Conservation (phyloP, 108 stramenopile genomes). For the Stephanodiscus triporus region DNA sequence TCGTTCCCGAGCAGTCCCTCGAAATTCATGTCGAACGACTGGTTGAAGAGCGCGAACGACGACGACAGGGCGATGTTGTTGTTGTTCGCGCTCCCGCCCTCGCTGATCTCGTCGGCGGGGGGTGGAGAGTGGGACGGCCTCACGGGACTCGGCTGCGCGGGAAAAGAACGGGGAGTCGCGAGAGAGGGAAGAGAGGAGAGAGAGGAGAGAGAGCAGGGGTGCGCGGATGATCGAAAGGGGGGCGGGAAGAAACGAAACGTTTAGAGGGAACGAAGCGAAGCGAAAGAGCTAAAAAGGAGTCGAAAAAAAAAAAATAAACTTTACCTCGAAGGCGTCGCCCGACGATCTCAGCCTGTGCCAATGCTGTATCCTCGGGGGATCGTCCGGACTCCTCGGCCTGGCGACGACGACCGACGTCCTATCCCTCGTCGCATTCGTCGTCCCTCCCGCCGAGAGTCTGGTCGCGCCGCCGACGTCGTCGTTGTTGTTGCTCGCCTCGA, state of each 20-base stretch:
- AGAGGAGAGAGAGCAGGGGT: no score
- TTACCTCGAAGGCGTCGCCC: constrained; percentile 39
- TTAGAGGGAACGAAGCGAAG: no score
- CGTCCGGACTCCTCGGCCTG: constrained; percentile 42
- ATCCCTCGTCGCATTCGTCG: no score
- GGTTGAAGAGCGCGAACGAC: constrained; percentile 80
- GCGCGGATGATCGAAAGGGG: constrained; percentile 9
- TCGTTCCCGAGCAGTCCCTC: constrained; percentile 60
- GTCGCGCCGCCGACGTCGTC: not conserved
- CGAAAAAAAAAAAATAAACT: no score
- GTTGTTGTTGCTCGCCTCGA: constrained; percentile 13
- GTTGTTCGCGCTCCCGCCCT: constrained; percentile 10
- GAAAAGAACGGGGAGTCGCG: no score
- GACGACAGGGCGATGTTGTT: constrained; percentile 70
- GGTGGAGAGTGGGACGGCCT: constrained; percentile 16
- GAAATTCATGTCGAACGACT: constrained; percentile 83
- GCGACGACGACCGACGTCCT: no score
- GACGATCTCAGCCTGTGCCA: constrained; percentile 36
- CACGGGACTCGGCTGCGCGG: constrained; percentile 62
- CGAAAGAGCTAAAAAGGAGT: no score
- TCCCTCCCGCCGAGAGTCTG: no score
- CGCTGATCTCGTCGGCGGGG: not conserved
- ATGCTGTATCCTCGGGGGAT: constrained; percentile 47
- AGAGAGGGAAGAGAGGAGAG: constrained; percentile 6
- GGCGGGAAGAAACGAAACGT: not conserved